A percentile compares a stretch with the other conserved stretches of the same genome.
Evolutionary conservation across 805 yeast genomes (phyloP).

Genomic region (Saturnispora saitoi): DNA sequence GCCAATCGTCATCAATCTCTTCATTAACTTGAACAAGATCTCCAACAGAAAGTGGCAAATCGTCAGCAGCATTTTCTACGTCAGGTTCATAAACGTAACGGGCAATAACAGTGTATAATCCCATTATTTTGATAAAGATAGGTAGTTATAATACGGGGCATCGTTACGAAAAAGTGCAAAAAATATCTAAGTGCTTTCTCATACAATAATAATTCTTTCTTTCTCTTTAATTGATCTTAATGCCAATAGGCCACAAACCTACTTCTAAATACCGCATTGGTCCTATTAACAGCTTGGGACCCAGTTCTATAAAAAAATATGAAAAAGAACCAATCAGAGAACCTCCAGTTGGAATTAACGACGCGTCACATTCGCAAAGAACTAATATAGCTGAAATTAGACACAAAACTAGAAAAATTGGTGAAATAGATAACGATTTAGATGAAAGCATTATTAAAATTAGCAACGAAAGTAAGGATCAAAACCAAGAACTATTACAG

Average conservation of each 20-base stretch:
- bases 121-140: conserved; percentile 6
- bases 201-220: background rate
- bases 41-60: conserved; percentile 59
- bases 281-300: background rate
- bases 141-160: conserved; percentile 12
- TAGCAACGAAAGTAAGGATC: background rate
- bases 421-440: conserved; percentile 1
- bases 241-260: conserved; percentile 1
- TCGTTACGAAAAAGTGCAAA: background rate
- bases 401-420: background rate
- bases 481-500: background rate
- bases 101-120: conserved; percentile 22
- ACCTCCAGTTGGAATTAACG: background rate
- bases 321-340: background rate
- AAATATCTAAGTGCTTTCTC: background rate
- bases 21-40: conserved; percentile 67
- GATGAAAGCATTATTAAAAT: background rate
- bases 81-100: conserved; percentile 27
- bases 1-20: conserved; percentile 91
- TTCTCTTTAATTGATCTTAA: background rate
- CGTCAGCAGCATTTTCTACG: conserved; percentile 67
- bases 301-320: background rate
- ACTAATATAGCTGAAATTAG: background rate
- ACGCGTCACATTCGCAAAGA: conserved; percentile 4
- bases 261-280: conserved; percentile 3